phyloP scores from a whole-genome alignment of 768 basidiomycete species.

The Pleurotus platypus region DNA sequence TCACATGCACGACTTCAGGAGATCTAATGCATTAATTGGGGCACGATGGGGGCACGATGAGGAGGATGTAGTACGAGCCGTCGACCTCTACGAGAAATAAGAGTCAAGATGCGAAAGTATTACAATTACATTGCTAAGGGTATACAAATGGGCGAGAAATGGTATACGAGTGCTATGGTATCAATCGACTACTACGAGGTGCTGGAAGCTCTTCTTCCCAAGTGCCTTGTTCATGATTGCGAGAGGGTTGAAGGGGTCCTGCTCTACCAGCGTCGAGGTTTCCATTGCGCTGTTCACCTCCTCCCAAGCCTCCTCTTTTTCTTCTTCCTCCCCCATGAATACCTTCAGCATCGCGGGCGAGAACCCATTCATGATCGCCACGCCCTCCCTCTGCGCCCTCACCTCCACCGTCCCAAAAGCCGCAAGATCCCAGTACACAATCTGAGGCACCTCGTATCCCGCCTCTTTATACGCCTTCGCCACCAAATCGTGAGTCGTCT shows the following conservation, averaged over 20 bases:
- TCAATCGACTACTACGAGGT: background rate
- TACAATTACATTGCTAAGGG: no score
- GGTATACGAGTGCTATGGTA: no score
- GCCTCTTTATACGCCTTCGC: constrained; percentile 50
- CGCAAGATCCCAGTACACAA: constrained; percentile 70
- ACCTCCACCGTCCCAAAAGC: constrained; percentile 39
- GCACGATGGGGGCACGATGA: no score
- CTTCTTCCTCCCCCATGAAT: constrained; percentile 56
- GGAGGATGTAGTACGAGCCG: no score
- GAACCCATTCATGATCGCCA: constrained; percentile 69
- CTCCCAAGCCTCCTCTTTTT: constrained; percentile 30
- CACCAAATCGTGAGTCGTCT: constrained; percentile 61
- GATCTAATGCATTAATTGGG: no score
- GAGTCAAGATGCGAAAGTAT: no score
- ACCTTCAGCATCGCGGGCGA: constrained; percentile 68
- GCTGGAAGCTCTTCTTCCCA: constrained; percentile 40
- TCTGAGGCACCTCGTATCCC: constrained; percentile 70
- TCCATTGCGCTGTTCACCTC: constrained; percentile 28
- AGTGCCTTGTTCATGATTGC: constrained; percentile 46
- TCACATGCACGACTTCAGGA: no score
- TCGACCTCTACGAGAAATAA: no score
- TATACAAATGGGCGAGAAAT: no score
- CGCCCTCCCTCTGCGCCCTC: constrained; percentile 50
- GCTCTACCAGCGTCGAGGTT: constrained; percentile 20
- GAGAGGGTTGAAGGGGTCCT: constrained; percentile 33